These are phyloP conservation scores for Populus alba DNA, from an alignment of 345 rosid species.

Conservation along the genomic window DNA sequence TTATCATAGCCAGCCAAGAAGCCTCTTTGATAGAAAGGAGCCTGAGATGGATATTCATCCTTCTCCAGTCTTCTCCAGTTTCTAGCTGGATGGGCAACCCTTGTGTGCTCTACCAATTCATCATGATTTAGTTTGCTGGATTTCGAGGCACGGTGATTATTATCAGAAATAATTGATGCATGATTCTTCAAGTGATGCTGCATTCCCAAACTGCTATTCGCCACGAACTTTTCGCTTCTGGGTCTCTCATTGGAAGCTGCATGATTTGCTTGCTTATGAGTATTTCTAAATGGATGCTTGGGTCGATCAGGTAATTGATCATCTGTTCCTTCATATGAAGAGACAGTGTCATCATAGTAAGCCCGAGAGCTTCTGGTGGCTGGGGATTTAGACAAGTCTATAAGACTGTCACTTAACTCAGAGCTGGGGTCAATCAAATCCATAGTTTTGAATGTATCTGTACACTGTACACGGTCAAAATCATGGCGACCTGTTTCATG, in stretches of 20 bases:
- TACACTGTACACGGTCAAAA: slow-evolving; percentile 16
- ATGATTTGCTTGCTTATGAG: slow-evolving; percentile 24
- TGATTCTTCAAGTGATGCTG: slow-evolving; percentile 30
- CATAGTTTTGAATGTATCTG: slow-evolving; percentile 33
- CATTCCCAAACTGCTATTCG: slow-evolving; percentile 25
- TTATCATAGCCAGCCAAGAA: slow-evolving; percentile 39
- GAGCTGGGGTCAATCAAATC: slow-evolving; percentile 42
- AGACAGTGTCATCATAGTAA: slow-evolving; percentile 60
- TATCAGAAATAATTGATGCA: slow-evolving; percentile 29
- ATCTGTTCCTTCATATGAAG: slow-evolving; percentile 64
- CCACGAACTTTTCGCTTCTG: slow-evolving; percentile 32
- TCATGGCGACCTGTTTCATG: slow-evolving; percentile 13
- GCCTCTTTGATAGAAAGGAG: slow-evolving; percentile 39
- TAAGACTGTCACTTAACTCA: slow-evolving; percentile 36
- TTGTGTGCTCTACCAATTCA: slow-evolving; percentile 35
- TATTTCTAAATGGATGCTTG: slow-evolving; percentile 23
- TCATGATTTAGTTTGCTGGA: slow-evolving; percentile 31
- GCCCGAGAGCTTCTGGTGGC: slow-evolving; percentile 52
- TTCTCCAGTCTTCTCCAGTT: slow-evolving; percentile 40
- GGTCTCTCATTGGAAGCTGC: slow-evolving; percentile 34
- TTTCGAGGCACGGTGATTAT: slow-evolving; percentile 27
- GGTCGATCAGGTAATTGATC: slow-evolving; percentile 43
- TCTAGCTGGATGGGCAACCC: slow-evolving; percentile 35
- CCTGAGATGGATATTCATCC: slow-evolving; percentile 39
- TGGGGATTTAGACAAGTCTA: slow-evolving; percentile 38